Evolutionary conservation across 192 early-diverging fungal species (phyloP).

Genomic region (Paraglomus occultum): DNA sequence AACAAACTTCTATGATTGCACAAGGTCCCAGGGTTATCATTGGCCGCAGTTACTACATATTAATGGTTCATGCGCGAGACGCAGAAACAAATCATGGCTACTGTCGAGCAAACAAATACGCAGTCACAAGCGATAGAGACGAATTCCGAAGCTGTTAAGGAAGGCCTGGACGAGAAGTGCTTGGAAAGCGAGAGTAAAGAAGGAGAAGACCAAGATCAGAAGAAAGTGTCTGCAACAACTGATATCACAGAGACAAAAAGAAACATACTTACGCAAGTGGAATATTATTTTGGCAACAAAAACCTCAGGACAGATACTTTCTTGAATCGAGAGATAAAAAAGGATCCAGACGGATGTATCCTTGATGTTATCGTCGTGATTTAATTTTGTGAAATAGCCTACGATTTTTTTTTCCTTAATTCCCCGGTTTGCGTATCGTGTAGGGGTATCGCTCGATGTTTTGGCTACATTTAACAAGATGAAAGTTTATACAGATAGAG

Average conservation of each 20-base stretch:
- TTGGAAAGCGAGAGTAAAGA: too few relatives aligned
- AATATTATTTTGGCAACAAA: slow-evolving; percentile 63
- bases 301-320: slow-evolving; percentile 60
- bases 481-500: slow-evolving; percentile 44
- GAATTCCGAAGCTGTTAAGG: too few relatives aligned
- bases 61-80: too few relatives aligned
- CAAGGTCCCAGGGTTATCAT: too few relatives aligned
- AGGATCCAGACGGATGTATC: slow-evolving; percentile 50
- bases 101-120: too few relatives aligned
- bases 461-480: slow-evolving; percentile 60
- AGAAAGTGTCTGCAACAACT: neutral
- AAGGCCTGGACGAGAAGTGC: too few relatives aligned
- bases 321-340: slow-evolving; percentile 42
- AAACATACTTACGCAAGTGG: slow-evolving; percentile 59
- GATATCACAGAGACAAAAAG: slow-evolving; percentile 32
- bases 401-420: neutral
- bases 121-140: too few relatives aligned
- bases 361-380: neutral
- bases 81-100: too few relatives aligned
- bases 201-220: too few relatives aligned
- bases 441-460: slow-evolving; percentile 48
- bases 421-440: neutral
- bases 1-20: too few relatives aligned
- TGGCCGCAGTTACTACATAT: too few relatives aligned
- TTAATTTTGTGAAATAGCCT: neutral